phyloP scores from a whole-genome alignment of 768 basidiomycete genomes.

The Mycena capillaripes region DNA sequence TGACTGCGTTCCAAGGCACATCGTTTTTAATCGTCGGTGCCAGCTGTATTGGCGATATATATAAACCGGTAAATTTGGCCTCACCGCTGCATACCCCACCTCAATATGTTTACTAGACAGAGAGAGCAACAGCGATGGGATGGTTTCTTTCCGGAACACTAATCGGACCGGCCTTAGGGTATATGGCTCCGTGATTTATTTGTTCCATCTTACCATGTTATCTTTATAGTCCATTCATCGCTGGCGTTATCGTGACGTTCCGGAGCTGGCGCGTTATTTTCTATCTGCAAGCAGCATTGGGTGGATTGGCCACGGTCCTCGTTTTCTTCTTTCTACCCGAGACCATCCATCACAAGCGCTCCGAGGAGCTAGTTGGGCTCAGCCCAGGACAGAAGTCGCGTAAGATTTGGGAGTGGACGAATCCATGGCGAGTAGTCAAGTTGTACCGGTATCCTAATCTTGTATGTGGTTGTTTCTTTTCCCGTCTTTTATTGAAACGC shows the following conservation, averaged over 20 bases:
- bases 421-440: slow-evolving; percentile 31
- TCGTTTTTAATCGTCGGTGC: slow-evolving; percentile 35
- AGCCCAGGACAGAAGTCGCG: not conserved
- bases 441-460: slow-evolving; percentile 36
- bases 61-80: slow-evolving; percentile 24
- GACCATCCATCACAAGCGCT: slow-evolving; percentile 36
- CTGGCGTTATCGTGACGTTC: slow-evolving; percentile 35
- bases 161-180: slow-evolving; percentile 37
- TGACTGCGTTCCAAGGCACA: slow-evolving; percentile 38
- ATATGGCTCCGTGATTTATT: not conserved
- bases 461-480: slow-evolving; percentile 4
- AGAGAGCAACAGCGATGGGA: slow-evolving; percentile 34
- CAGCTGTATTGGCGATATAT: slow-evolving; percentile 35
- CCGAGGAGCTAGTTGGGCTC: slow-evolving; percentile 30
- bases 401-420: slow-evolving; percentile 32
- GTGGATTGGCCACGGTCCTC: slow-evolving; percentile 29
- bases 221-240: slow-evolving; percentile 31
- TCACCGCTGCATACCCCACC: not conserved
- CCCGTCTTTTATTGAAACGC: not conserved
- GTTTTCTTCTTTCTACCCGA: slow-evolving; percentile 38
- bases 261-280: slow-evolving; percentile 37
- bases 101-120: slow-evolving; percentile 14
- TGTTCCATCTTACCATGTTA: not conserved
- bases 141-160: slow-evolving; percentile 37
- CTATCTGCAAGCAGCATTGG: slow-evolving; percentile 34